phyloP scores from a whole-genome alignment of 78 protist species.

The Chrysochromulina parva region DNA sequence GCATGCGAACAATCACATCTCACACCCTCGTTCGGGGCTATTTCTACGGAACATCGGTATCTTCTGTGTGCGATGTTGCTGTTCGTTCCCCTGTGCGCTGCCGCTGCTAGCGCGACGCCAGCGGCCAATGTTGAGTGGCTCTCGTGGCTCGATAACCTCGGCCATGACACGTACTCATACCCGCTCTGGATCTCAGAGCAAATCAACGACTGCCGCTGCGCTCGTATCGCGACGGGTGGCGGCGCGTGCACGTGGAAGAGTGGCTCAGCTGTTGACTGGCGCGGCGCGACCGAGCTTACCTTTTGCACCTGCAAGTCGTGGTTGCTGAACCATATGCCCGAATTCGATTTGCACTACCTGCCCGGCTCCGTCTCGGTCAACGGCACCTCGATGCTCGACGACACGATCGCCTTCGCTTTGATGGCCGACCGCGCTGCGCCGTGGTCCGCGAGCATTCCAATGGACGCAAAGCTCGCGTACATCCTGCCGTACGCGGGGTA shows the following conservation, averaged over 20 bases:
- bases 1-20: too few species aligned
- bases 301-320: background rate
- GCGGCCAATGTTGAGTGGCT: background rate
- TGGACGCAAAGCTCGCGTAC: constrained; percentile 21
- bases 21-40: too few species aligned
- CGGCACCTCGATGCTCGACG: constrained; percentile 41
- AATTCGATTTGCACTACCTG: constrained; percentile 4
- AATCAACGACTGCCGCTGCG: background rate
- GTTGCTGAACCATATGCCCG: constrained; percentile 40
- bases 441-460: background rate
- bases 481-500: constrained; percentile 14
- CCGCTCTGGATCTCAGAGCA: constrained; percentile 35
- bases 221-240: too few species aligned
- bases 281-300: background rate
- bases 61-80: too few species aligned
- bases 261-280: background rate
- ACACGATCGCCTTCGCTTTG: constrained; percentile 26
- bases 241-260: too few species aligned
- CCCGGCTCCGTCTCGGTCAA: constrained; percentile 7
- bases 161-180: constrained; percentile 24
- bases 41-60: too few species aligned
- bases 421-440: constrained; percentile 40
- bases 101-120: too few species aligned
- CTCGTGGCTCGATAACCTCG: constrained; percentile 22
- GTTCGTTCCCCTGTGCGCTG: too few species aligned